Evolutionary conservation across 495 filamentous ascomycete species (phyloP).

Genomic region (Aspergillus haitiensis): DNA sequence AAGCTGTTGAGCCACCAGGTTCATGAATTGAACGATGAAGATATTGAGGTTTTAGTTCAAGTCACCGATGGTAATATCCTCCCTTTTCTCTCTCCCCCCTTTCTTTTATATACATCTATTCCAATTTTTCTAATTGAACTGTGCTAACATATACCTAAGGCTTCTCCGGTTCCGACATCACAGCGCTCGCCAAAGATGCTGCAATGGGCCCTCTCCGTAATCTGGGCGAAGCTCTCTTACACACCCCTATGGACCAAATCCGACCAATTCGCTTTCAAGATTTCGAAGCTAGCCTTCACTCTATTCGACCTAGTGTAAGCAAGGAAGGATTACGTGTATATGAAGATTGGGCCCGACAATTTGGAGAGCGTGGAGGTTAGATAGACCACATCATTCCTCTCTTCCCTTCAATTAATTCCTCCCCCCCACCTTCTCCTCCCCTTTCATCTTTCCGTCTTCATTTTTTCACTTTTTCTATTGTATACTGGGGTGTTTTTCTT

Average conservation of each 20-base stretch:
- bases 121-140: neutral
- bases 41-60: constrained; percentile 74
- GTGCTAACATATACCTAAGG: constrained; percentile 50
- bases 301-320: constrained; percentile 90
- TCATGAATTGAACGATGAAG: constrained; percentile 69
- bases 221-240: constrained; percentile 83
- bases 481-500: neutral
- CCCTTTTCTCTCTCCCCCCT: constrained; percentile 15
- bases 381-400: constrained; percentile 1
- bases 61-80: constrained; percentile 75
- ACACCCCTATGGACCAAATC: constrained; percentile 92
- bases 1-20: constrained; percentile 84
- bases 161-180: constrained; percentile 97
- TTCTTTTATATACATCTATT: neutral
- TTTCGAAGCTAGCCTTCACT: constrained; percentile 80
- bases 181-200: constrained; percentile 94
- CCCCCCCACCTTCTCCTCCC: constrained; percentile 2
- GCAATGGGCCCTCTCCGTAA: constrained; percentile 96
- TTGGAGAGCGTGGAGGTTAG: constrained; percentile 85
- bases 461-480: neutral
- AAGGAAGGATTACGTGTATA: constrained; percentile 78
- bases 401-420: constrained; percentile 7
- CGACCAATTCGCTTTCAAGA: constrained; percentile 79
- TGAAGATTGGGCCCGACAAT: constrained; percentile 92
- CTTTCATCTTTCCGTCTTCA: constrained; percentile 3